Base-by-base conservation (phyloP, 1,284 basidiomycete species). In the Microbotryum silenes-acaulis region DNA sequence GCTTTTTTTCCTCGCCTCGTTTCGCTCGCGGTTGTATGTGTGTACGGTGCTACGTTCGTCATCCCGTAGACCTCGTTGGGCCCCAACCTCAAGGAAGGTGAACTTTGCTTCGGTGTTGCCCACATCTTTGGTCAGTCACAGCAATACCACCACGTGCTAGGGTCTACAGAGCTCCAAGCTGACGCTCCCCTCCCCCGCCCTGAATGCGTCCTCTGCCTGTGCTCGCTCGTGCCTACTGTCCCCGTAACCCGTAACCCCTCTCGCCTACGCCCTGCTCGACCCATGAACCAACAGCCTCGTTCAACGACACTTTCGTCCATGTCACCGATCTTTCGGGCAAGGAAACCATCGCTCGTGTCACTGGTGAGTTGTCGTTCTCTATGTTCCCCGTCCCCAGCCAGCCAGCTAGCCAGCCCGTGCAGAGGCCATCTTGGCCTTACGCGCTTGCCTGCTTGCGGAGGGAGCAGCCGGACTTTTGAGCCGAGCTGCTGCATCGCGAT, bases 251-350 rank as follows among this genome's bases (percentile, higher is more conserved):
- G 12, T 4, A 45, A 9, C 20, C 49, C 29, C 12, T 27, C 8
- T 31, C 9, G 51, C 25, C 50, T 44, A 42, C 37, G 20, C 51
- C 42, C 63, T 31, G 7, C 50, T 42, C 51, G 37, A 20, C 25
- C 29, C 59, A 46, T 29, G 49, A 9, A 27, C 14, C 53, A 59
- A 54, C 56, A 56, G 74, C 73, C 67, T 74, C 73, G 53, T 98
- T 98, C 86, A 98, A 98, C 81, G 94, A 98, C 78, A 98, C 96
- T 70, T 98, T 98, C 79, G 94, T 99, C 72, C 96, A 99, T 78
- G 83, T 98, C 74, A 98, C 94, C 77, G 96, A 98, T 89, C 82
- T 97, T 66, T 92, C 93, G 50, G 96, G 94, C 75, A 93, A 91
- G 82, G 94, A 98, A 83, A 98, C 94, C 76, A 91, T 98, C 80